These are phyloP conservation scores for Calycina herbarum DNA, from an alignment of 2,329 filamentous ascomycete genomes.

Conservation along the genomic window DNA sequence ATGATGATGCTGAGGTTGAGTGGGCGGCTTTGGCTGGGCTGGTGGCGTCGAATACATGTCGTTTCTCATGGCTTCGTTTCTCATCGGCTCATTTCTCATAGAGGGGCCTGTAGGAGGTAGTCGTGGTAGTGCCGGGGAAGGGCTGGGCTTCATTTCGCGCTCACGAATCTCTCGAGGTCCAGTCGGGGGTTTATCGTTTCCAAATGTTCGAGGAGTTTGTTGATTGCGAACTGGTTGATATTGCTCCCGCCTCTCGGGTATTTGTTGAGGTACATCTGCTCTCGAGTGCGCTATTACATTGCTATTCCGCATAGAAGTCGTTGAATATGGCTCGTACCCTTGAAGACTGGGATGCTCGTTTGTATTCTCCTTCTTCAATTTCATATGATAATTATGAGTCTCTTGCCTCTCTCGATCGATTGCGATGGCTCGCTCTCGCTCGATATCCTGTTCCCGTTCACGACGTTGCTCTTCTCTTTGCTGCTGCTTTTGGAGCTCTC, in stretches of 20 bases:
- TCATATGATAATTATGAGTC: conserved; percentile 28
- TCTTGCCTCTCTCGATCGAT: not conserved
- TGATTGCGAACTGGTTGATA: conserved; percentile 31
- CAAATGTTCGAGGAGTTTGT: conserved; percentile 28
- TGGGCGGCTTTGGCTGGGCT: conserved; percentile 16
- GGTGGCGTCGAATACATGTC: conserved; percentile 30
- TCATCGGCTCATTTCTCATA: conserved; percentile 20
- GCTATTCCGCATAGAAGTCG: conserved; percentile 24
- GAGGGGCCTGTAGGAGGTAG: conserved; percentile 27
- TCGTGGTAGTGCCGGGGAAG: conserved; percentile 31
- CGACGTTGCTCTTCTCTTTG: conserved; percentile 21
- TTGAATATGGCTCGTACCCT: conserved; percentile 37
- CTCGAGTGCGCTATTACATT: conserved; percentile 28
- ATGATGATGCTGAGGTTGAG: conserved; percentile 15
- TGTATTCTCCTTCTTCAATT: conserved; percentile 36
- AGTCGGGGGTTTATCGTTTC: conserved; percentile 28
- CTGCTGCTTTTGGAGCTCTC: conserved; percentile 16
- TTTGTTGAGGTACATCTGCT: conserved; percentile 24
- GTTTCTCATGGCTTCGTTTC: conserved; percentile 27
- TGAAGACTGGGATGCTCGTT: conserved; percentile 36
- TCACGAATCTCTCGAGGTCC: conserved; percentile 10
- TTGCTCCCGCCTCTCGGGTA: conserved; percentile 29
- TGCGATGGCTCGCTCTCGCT: not conserved
- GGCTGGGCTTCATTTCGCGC: conserved; percentile 28
- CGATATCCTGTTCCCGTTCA: conserved; percentile 16